Evolutionary conservation across 192 early-diverging fungal species (phyloP).

Genomic region (Coemansia sp.): DNA sequence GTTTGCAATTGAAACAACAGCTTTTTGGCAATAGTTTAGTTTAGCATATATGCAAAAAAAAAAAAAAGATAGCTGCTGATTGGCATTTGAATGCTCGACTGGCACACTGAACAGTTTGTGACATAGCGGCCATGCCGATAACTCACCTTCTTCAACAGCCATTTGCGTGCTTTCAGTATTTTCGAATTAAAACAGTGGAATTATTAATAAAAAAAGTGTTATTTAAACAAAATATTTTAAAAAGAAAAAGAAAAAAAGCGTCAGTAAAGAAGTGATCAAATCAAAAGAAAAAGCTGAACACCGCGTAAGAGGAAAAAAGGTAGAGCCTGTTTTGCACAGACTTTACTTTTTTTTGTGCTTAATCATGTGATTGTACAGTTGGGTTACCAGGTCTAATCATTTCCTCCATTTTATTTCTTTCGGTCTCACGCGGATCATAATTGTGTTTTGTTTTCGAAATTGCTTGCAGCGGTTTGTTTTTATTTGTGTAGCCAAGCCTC

Average conservation of each 20-base stretch:
- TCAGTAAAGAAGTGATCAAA: background rate
- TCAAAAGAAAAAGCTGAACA: background rate
- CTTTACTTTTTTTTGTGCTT: background rate
- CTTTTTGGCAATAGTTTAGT: background rate
- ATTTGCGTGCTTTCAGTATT: conserved; percentile 5
- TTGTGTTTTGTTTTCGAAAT: too few relatives aligned
- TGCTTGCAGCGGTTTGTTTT: too few relatives aligned
- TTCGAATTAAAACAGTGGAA: too few relatives aligned
- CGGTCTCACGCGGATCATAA: too few relatives aligned
- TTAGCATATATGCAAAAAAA: background rate
- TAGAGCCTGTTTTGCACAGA: too few relatives aligned
- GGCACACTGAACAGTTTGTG: background rate
- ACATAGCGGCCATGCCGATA: background rate
- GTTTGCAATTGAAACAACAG: background rate
- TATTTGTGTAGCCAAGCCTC: too few relatives aligned
- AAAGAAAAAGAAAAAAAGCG: background rate
- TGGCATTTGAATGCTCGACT: background rate
- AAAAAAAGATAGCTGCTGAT: background rate
- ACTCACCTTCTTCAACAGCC: conserved; percentile 39
- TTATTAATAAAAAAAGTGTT: background rate
- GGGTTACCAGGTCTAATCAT: too few relatives aligned
- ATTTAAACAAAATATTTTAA: background rate
- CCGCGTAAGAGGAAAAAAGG: too few relatives aligned
- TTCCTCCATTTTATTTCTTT: too few relatives aligned
- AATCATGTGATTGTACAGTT: background rate